Base-by-base conservation (phyloP, 2,329 filamentous ascomycete genomes). In the Exophiala alcalophila region DNA sequence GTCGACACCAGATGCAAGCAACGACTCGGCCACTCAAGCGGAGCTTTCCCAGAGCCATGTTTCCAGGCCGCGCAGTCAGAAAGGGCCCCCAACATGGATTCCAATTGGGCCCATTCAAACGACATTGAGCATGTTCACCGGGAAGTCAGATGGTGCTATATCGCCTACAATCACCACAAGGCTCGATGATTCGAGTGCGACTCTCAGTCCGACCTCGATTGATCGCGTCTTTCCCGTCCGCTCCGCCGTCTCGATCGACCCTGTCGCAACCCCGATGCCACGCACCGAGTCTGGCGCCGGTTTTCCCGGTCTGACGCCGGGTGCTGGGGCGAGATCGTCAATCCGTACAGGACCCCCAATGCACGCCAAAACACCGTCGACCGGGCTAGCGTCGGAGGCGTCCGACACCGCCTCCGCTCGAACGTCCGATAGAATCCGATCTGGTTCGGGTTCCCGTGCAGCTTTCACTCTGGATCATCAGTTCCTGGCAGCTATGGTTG, bases 181-280 rank as follows among this genome's bases (percentile, higher is more conserved):
- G 4, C 47, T 49, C n/a, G 31, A 48, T 23, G 46, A 37, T 23
- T 15, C 26, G 15, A 21, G 19, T n/a, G 19, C 29, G 3, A 25
- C 46, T 9, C 38, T 65, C 10, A 59, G 60, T 30, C 57, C 55
- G 8, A 58, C 59, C 4, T 56, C 57, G 2, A 54, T 66, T 32
- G 75, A 90, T 57, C 76, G 84, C 40, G 83, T 91, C 4, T 91
- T 86, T 43, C 86, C 86, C n/a, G 84, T 91, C 21, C 78, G 84
- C 34, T 89, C 84, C n/a, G 81, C 86, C 29, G 72, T 91, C 16
- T 85, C 79, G 5, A 78, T 90, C 27, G 81, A 86, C 54, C 77
- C 78, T 5, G 65, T 62, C 8, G 64, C 67, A 2, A 71, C 66
- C 12, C 50, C 52, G 3, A 31, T 53, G 42, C 32, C 41, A 8